These are phyloP conservation scores for Solanum rostratum DNA, from an alignment of 257 asterid species.

Conservation along the genomic window DNA sequence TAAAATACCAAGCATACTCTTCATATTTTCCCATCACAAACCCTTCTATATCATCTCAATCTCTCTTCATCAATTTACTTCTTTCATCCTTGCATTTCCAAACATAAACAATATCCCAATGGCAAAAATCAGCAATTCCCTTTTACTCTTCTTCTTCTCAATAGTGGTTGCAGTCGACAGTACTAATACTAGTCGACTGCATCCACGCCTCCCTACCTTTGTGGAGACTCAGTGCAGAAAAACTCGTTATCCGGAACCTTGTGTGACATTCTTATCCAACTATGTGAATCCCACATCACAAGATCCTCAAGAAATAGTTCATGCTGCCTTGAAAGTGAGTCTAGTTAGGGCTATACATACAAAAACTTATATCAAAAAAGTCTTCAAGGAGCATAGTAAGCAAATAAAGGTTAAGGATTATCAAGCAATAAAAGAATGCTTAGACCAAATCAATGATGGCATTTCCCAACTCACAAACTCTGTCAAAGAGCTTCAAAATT, in stretches of 20 bases:
- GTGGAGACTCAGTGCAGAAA: slow-evolving; percentile 27
- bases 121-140: not conserved
- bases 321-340: slow-evolving; percentile 39
- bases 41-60: not conserved
- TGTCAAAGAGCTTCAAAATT: slow-evolving; percentile 29
- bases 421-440: slow-evolving; percentile 38
- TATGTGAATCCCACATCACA: slow-evolving; percentile 17
- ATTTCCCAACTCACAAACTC: slow-evolving; percentile 37
- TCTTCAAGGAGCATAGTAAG: slow-evolving; percentile 25
- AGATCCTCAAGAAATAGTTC: slow-evolving; percentile 38
- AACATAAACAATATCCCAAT: not conserved
- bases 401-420: slow-evolving; percentile 18
- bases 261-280: slow-evolving; percentile 23
- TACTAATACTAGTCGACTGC: not conserved
- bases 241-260: slow-evolving; percentile 25
- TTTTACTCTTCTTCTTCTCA: slow-evolving; percentile 11
- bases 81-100: not conserved
- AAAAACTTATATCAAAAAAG: slow-evolving; percentile 22
- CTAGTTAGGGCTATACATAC: slow-evolving; percentile 35
- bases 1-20: slow-evolving; percentile 12
- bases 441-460: slow-evolving; percentile 47
- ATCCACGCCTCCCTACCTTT: slow-evolving; percentile 11
- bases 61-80: not conserved
- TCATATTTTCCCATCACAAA: slow-evolving; percentile 1
- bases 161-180: slow-evolving; percentile 1